Evolutionary conservation across 768 basidiomycete genomes (phyloP).

Genomic region (Phanerodontia chrysosporium): DNA sequence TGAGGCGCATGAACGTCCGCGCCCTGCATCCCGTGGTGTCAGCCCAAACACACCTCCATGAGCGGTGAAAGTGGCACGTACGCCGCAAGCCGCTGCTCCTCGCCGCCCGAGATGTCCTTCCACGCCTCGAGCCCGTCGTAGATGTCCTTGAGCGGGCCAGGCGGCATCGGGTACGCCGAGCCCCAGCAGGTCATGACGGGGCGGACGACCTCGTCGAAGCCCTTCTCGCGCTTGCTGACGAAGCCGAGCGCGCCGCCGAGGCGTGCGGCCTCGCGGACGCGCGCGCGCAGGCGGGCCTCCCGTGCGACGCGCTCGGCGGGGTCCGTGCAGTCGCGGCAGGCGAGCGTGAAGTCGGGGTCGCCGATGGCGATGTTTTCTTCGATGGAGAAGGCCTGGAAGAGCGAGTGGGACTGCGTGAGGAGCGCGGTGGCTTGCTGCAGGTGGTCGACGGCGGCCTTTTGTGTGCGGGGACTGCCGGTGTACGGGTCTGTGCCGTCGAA

Average conservation of each 20-base stretch:
- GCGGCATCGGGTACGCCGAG: background rate
- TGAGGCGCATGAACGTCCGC: conserved; percentile 38
- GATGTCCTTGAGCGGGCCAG: background rate
- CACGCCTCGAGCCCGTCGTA: conserved; percentile 1
- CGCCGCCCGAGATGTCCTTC: conserved; percentile 15
- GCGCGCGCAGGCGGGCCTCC: conserved; percentile 5
- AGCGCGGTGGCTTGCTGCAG: too few relatives aligned
- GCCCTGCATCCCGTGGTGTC: conserved; percentile 12
- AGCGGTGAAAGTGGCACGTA: background rate
- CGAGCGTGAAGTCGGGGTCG: too few relatives aligned
- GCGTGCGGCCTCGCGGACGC: conserved; percentile 18
- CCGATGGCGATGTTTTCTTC: too few relatives aligned
- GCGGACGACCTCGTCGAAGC: background rate
- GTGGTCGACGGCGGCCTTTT: too few relatives aligned
- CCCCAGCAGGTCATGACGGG: background rate
- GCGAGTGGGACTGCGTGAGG: too few relatives aligned
- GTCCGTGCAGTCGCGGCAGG: too few relatives aligned
- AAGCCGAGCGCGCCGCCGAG: conserved; percentile 8
- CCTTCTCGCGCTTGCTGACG: background rate
- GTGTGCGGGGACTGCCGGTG: too few relatives aligned
- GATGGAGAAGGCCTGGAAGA: too few relatives aligned
- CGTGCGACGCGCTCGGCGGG: too few relatives aligned
- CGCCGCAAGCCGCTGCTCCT: conserved; percentile 20
- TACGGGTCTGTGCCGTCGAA: too few relatives aligned
- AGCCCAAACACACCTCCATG: too few relatives aligned